phyloP scores from a whole-genome alignment of 2,329 filamentous ascomycete species.

The Camptophora hylomeconis region DNA sequence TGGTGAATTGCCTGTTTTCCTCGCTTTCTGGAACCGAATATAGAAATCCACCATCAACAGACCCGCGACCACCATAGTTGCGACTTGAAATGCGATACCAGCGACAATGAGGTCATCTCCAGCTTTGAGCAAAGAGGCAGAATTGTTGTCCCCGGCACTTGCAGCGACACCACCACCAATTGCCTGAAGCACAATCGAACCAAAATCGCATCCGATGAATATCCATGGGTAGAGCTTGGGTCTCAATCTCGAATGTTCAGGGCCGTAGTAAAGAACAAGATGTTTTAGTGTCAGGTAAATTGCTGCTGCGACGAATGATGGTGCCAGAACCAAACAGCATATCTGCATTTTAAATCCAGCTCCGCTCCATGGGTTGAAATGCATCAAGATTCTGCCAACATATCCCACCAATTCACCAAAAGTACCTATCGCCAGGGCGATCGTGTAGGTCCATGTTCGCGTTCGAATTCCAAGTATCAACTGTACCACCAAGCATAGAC shows the following conservation, averaged over 20 bases:
- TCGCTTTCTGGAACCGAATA: conserved; percentile 22
- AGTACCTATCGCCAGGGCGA: conserved; percentile 33
- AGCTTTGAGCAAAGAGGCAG: conserved; percentile 25
- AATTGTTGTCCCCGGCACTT: conserved; percentile 25
- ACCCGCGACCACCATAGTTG: conserved; percentile 28
- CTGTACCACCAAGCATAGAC: conserved; percentile 34
- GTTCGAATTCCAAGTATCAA: conserved; percentile 36
- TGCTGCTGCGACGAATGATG: conserved; percentile 41
- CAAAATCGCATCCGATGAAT: conserved; percentile 46
- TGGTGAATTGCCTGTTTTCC: too few species aligned
- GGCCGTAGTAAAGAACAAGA: conserved; percentile 43
- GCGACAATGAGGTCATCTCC: conserved; percentile 46
- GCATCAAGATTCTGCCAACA: conserved; percentile 39
- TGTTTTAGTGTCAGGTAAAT: conserved; percentile 46
- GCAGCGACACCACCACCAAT: conserved; percentile 44
- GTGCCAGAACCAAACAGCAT: conserved; percentile 42
- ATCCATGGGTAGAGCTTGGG: conserved; percentile 43
- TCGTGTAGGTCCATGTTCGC: conserved; percentile 43
- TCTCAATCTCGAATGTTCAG: conserved; percentile 33
- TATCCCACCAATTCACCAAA: conserved; percentile 44
- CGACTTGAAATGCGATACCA: conserved; percentile 45
- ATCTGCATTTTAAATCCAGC: conserved; percentile 43
- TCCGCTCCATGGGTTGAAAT: conserved; percentile 41
- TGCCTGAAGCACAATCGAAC: conserved; percentile 47
- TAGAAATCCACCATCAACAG: conserved; percentile 31